Evolutionary conservation across 1,284 basidiomycete species (phyloP), one percentile per base, ranked within the genome.

Genomic region (Vanrija sp.): DNA sequence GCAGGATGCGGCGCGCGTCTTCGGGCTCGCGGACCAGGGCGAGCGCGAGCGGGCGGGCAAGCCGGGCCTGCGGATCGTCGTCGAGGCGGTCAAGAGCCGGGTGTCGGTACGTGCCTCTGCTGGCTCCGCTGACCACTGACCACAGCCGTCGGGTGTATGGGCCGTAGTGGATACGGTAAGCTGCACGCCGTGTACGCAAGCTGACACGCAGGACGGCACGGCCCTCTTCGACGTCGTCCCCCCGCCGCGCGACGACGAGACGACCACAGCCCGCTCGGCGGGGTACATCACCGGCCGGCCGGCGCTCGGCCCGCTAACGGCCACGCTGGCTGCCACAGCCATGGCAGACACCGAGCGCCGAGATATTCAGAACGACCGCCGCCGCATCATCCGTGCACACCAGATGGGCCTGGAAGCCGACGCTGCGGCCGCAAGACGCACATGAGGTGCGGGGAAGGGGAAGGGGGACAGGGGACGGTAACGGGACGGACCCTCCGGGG

Each of bases 141-240:
- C 25, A 28, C 28, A 75, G 72, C 64, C 65, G 1, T 60, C 65
- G 0, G 72, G 71, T 1, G 46, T 46, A 12, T 76, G 75, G 75
- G 61, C 67, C 0, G 68, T 76, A 6, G 68, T 74, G 25, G 73
- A 76, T 49, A 76, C 75, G 7, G 74, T 75, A 45, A 59, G 72
- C 56, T 38, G 39, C 2, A 16, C 0, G 12, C 10, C 38, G 16
- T 26, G 12, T 26, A 3, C 3, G 28, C 15, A 19, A 49, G 51
- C 61, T 63, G 54, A 61, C 59, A 21, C 23, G 16, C 43, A 74
- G 71, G 67, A 74, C 45, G 73, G 73, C 9, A 65, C 60, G 7
- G 50, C 52, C 6, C 57, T 74, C 23, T 57, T 64, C 25, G 64
- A 72, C 34, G 69, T 73, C 4, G 51, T 64, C 3, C 62, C 73